phyloP scores from a whole-genome alignment of 768 basidiomycete genomes.

The Tremella fuciformis region DNA sequence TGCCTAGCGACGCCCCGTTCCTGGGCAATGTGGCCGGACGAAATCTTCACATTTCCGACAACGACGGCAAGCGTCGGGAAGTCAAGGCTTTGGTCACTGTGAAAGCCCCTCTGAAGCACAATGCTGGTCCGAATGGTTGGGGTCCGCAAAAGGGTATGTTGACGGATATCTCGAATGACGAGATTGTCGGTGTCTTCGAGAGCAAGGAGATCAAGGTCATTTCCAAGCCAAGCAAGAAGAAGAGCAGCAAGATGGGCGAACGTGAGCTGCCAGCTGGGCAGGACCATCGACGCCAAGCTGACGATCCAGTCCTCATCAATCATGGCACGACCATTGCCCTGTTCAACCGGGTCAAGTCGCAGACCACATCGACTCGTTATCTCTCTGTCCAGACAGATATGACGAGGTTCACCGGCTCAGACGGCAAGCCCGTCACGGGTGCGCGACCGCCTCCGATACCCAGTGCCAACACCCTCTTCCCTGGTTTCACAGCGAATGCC shows the following conservation, averaged over 20 bases:
- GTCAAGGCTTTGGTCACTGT: slow-evolving; percentile 80
- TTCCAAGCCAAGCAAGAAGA: slow-evolving; percentile 96
- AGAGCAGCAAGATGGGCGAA: slow-evolving; percentile 88
- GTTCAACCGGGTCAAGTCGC: slow-evolving; percentile 92
- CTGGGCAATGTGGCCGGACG: slow-evolving; percentile 92
- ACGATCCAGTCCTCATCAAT: slow-evolving; percentile 74
- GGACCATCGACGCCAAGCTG: background rate
- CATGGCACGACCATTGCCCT: slow-evolving; percentile 93
- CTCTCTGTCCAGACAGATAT: slow-evolving; percentile 92
- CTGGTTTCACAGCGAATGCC: slow-evolving; percentile 38
- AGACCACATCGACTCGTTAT: slow-evolving; percentile 93
- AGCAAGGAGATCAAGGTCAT: slow-evolving; percentile 97
- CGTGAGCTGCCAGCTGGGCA: slow-evolving; percentile 60
- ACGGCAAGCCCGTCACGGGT: slow-evolving; percentile 80
- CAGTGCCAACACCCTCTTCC: slow-evolving; percentile 65
- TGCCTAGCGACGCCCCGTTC: slow-evolving; percentile 64
- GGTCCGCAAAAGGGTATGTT: slow-evolving; percentile 21
- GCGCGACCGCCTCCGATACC: slow-evolving; percentile 66
- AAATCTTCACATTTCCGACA: slow-evolving; percentile 90
- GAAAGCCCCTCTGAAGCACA: slow-evolving; percentile 20
- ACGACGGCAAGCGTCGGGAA: slow-evolving; percentile 91
- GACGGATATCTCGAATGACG: slow-evolving; percentile 70
- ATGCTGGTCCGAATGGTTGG: slow-evolving; percentile 63
- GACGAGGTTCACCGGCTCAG: slow-evolving; percentile 87
- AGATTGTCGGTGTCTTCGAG: slow-evolving; percentile 81